Evolutionary conservation across 345 rosid species (phyloP).

Genomic region (Pistacia vera): DNA sequence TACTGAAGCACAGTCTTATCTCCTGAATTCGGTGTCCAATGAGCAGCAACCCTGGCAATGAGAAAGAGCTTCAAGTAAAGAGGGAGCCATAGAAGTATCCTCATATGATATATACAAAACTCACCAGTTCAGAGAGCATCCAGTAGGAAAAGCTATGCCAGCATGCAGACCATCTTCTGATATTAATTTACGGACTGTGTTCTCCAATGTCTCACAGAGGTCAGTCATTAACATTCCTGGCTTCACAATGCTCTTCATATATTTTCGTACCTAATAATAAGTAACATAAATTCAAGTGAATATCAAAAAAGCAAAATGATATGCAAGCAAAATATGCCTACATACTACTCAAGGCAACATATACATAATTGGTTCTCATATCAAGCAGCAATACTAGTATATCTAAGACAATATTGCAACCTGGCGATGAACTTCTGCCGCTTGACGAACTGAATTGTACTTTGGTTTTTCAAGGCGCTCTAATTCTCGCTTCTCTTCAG

Average conservation of each 20-base stretch:
- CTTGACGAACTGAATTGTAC: constrained; percentile 91
- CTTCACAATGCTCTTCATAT: constrained; percentile 74
- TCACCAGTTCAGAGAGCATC: constrained; percentile 95
- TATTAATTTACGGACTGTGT: constrained; percentile 87
- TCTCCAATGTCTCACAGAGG: constrained; percentile 87
- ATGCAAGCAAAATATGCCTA: background rate
- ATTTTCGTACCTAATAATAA: constrained; percentile 68
- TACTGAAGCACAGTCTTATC: constrained; percentile 97
- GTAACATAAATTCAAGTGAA: constrained; percentile 8
- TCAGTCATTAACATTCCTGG: constrained; percentile 97
- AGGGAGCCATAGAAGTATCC: constrained; percentile 13
- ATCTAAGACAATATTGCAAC: constrained; percentile 32
- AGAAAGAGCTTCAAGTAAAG: constrained; percentile 22
- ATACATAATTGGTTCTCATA: background rate
- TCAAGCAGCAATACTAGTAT: background rate
- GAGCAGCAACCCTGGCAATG: constrained; percentile 87
- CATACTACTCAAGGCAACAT: background rate
- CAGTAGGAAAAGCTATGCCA: constrained; percentile 98
- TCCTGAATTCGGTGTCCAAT: constrained; percentile 98
- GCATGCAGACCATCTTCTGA: constrained; percentile 94
- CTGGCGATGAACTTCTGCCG: constrained; percentile 99
- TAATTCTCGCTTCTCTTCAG: constrained; percentile 94
- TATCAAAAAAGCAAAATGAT: background rate
- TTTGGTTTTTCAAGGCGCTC: constrained; percentile 84
- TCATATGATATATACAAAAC: constrained; percentile 15